phyloP scores from a whole-genome alignment of 495 filamentous ascomycete genomes.

The Cercophora samala region DNA sequence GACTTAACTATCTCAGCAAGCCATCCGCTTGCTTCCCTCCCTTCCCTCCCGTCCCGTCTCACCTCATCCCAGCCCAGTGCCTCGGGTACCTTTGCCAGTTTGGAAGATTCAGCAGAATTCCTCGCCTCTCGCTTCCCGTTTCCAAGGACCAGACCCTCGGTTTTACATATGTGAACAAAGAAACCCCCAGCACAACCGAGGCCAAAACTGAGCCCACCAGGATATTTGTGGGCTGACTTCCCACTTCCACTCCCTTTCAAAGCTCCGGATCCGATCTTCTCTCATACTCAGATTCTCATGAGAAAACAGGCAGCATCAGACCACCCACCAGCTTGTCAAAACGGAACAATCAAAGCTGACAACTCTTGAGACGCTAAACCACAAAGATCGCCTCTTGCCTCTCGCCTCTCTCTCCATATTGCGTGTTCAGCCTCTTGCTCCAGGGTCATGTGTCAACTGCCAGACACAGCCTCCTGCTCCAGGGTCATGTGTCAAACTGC shows the following conservation, averaged over 20 bases:
- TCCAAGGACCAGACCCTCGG: not conserved
- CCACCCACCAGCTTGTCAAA: too few species aligned
- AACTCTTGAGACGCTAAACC: not conserved
- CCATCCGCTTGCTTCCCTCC: not conserved
- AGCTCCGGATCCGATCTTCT: not conserved
- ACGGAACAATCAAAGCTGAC: not conserved
- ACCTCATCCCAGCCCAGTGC: not conserved
- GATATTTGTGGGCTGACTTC: not conserved
- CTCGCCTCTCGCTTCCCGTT: not conserved
- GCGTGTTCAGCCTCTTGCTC: not conserved
- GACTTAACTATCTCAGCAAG: not conserved
- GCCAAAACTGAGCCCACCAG: not conserved
- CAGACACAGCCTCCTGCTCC: too few species aligned
- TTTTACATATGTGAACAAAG: not conserved
- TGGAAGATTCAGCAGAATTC: not conserved
- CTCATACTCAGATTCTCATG: not conserved
- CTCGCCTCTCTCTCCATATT: too few species aligned
- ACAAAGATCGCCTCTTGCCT: not conserved
- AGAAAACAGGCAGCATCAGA: not conserved
- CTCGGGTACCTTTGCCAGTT: constrained; percentile 3
- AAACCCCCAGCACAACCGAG: not conserved
- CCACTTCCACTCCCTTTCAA: not conserved
- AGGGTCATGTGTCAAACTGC: too few species aligned
- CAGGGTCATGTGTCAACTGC: too few species aligned
- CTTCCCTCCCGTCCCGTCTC: constrained; percentile 1